Evolutionary conservation across 805 yeast species (phyloP).

Genomic region (Candida takata): DNA sequence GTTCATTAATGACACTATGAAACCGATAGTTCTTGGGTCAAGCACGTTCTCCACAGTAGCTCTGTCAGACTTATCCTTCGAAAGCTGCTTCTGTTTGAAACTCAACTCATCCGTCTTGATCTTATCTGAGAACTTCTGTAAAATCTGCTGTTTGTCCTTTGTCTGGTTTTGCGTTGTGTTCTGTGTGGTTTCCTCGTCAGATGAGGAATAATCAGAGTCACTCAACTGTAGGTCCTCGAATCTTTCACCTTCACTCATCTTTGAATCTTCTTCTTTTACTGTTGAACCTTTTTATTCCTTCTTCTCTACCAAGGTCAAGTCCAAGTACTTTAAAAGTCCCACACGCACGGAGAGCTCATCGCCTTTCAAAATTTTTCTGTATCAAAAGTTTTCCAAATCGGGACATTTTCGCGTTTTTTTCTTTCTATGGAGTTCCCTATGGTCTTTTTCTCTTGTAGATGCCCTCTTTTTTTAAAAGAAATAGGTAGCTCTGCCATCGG

Average conservation of each 20-base stretch:
- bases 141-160: conserved; percentile 39
- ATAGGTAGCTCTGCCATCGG: no score
- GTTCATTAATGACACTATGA: conserved; percentile 72
- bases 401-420: conserved; percentile 1
- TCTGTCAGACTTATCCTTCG: conserved; percentile 81
- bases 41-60: conserved; percentile 96
- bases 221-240: background rate
- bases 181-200: background rate
- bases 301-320: no score
- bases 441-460: no score
- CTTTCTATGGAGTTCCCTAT: no score
- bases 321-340: background rate
- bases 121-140: conserved; percentile 55
- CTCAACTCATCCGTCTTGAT: conserved; percentile 58
- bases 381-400: conserved; percentile 5
- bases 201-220: background rate
- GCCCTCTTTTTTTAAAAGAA: no score
- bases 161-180: conserved; percentile 9
- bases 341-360: conserved; percentile 1
- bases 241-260: background rate
- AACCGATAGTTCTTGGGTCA: conserved; percentile 88
- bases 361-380: background rate
- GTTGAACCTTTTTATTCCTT: no score
- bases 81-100: conserved; percentile 47
- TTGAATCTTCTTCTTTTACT: background rate